Percentiles rank a stretch among this genome's conserved stretches.
These are phyloP conservation scores for Phyllosticta citriasiana DNA, from an alignment of 2,329 filamentous ascomycete genomes.

Conservation along the genomic window DNA sequence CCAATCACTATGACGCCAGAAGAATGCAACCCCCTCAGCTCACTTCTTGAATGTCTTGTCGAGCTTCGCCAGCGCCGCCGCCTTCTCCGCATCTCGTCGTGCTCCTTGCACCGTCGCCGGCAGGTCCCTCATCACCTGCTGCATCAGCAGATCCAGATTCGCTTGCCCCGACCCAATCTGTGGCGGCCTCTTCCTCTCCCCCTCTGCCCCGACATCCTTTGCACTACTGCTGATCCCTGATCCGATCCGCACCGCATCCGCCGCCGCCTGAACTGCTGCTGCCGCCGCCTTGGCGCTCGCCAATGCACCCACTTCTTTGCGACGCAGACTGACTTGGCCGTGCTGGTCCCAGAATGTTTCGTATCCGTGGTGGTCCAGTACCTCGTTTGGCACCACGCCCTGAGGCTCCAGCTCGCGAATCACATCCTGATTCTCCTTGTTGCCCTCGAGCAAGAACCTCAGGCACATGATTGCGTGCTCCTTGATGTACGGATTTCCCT, in stretches of 20 bases:
- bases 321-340: conserved; percentile 38
- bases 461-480: conserved; percentile 57
- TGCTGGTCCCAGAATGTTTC: conserved; percentile 41
- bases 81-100: conserved; percentile 32
- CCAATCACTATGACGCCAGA: not conserved
- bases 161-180: conserved; percentile 23
- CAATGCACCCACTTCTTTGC: conserved; percentile 24
- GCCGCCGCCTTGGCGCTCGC: conserved; percentile 14
- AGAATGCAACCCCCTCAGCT: not conserved
- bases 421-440: conserved; percentile 61
- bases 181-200: conserved; percentile 14
- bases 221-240: not conserved
- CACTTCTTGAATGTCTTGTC: conserved; percentile 26
- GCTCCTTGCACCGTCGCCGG: conserved; percentile 29
- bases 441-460: conserved; percentile 55
- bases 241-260: conserved; percentile 14
- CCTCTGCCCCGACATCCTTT: not conserved
- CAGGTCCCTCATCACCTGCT: conserved; percentile 37
- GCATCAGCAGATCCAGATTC: conserved; percentile 33
- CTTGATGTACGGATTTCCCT: conserved; percentile 87
- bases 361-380: conserved; percentile 39
- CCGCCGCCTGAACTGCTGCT: conserved; percentile 18
- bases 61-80: conserved; percentile 37
- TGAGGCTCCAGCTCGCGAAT: conserved; percentile 49
- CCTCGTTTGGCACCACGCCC: conserved; percentile 34